These are phyloP conservation scores for Colletotrichum kahawae DNA, from an alignment of 2,329 filamentous ascomycete genomes.

Conservation along the genomic window DNA sequence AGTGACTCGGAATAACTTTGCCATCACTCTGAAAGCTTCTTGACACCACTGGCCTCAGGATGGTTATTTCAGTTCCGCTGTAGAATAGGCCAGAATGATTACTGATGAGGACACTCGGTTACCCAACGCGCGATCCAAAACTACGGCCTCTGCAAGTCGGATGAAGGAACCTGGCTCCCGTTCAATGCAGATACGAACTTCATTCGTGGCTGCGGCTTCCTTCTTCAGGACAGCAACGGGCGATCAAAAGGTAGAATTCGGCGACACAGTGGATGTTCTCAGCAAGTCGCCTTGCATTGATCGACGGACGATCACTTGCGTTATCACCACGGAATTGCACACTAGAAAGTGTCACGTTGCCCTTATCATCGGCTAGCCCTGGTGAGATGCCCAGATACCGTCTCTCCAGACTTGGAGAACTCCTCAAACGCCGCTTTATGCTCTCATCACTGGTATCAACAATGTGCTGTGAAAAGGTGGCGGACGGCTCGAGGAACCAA, in stretches of 20 bases:
- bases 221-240: not conserved
- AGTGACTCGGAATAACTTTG: slow-evolving; percentile 85
- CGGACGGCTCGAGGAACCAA: not conserved
- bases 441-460: not conserved
- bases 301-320: slow-evolving; percentile 10
- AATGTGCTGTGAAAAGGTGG: not conserved
- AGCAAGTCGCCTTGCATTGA: not conserved
- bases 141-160: not conserved
- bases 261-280: not conserved
- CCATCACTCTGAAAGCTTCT: slow-evolving; percentile 67
- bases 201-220: not conserved
- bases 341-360: not conserved
- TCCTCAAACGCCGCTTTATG: not conserved
- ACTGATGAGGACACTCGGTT: not conserved
- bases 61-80: not conserved
- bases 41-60: slow-evolving; percentile 22
- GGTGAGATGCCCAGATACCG: not conserved
- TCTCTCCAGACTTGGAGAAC: not conserved
- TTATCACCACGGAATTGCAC: not conserved
- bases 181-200: not conserved
- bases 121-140: not conserved
- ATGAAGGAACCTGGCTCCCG: not conserved
- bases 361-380: not conserved
- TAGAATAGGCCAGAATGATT: not conserved
- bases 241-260: not conserved